Conservation (phyloP, 1,139 yeast genomes). For the Spencermartinsiella ligniputridi region DNA sequence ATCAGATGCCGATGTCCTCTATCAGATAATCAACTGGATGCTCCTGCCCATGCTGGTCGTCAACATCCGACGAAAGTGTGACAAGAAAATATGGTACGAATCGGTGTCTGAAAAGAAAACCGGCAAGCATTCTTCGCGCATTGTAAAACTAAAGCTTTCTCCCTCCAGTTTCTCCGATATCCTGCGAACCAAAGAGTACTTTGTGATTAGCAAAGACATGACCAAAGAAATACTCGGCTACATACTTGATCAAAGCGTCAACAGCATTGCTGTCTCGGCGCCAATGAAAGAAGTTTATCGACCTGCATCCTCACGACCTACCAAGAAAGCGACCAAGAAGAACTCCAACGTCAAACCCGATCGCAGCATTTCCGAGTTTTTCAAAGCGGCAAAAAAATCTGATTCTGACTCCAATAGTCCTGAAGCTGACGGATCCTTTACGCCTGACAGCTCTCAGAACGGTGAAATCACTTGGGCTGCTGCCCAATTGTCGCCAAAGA, state of each 20-base stretch:
- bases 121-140: not conserved
- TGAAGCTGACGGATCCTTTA: not conserved
- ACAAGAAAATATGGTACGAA: constrained; percentile 10
- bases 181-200: not conserved
- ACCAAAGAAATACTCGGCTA: not conserved
- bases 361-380: not conserved
- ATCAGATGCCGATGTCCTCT: constrained; percentile 1
- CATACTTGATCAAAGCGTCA: not conserved
- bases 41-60: constrained; percentile 8
- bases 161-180: not conserved
- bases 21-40: constrained; percentile 4
- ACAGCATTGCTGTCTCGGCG: not conserved
- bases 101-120: constrained; percentile 1
- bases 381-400: not conserved
- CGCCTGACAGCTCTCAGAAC: not conserved
- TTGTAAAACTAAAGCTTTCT: not conserved
- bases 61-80: constrained; percentile 6
- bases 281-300: constrained; percentile 1
- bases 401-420: not conserved
- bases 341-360: not conserved
- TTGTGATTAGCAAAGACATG: not conserved
- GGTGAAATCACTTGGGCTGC: not conserved
- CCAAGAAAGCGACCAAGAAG: constrained; percentile 2
- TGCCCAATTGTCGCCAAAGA: not conserved
- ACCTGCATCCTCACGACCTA: not conserved